Percentiles rank a stretch among this genome's conserved stretches.
Evolutionary conservation across 106 monocot species (phyloP).

Genomic region (Phalaenopsis equestris): DNA sequence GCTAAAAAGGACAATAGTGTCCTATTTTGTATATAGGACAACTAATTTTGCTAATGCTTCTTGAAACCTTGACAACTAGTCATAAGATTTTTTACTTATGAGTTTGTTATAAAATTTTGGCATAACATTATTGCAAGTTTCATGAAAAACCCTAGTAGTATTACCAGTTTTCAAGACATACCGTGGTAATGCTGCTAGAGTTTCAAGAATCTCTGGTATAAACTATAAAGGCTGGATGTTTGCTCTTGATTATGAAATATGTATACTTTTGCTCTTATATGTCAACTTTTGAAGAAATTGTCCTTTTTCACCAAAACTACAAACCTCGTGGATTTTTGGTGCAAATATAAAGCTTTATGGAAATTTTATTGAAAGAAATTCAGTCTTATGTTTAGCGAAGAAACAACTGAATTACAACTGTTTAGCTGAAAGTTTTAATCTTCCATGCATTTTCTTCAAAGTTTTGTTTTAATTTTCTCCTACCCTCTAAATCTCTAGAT

Average conservation of each 20-base stretch:
- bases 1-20: neutral
- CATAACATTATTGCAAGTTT: neutral
- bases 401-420: too few species aligned
- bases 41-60: neutral
- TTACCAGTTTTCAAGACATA: neutral
- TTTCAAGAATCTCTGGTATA: neutral
- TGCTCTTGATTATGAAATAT: neutral
- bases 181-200: neutral
- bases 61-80: neutral
- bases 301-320: too few species aligned
- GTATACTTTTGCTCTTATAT: neutral
- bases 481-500: neutral
- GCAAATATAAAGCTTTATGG: too few species aligned
- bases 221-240: neutral
- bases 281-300: neutral
- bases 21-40: neutral
- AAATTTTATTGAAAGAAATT: too few species aligned
- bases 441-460: too few species aligned
- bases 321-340: too few species aligned
- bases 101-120: neutral
- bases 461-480: too few species aligned
- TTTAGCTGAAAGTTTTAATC: too few species aligned
- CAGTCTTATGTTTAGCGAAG: too few species aligned
- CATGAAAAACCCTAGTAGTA: neutral
- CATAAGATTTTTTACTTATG: neutral